Base-by-base conservation (phyloP, 78 protist genomes). In the Capsaspora owczarzaki region DNA sequence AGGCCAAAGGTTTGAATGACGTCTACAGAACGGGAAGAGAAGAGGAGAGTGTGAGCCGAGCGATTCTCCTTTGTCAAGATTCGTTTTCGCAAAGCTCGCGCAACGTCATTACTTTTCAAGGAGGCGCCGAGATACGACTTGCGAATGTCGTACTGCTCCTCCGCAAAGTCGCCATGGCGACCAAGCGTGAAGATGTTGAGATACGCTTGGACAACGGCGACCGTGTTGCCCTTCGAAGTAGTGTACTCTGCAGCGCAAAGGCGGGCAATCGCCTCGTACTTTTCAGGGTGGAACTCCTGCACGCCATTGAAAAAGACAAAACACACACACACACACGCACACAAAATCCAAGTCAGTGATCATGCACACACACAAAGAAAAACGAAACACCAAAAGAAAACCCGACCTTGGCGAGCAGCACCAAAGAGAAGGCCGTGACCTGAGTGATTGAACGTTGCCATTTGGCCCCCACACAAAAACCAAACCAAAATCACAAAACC, bases 201-300 rank as follows among this genome's bases (percentile, higher is more conserved):
- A 25, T 56, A 56, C 8, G 33, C 66, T 29, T 56, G 33, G 35
- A 56, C n/a, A 25, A 56, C 25, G 66, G 33, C 33, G 66, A 16
- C 66, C 66, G 66, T 56, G 66, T 56, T 29, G 66, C 66, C 66
- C 66, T 16, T 56, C 66, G n/a, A n/a, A n/a, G n/a, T n/a, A n/a
- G n/a, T n/a, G n/a, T 56, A 56, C 4, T 25, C 33, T 6, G 66
- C 4, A 10, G 66, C 12, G 66, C 12, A 29, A 16, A 25, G 10
- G 35, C n/a, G 20, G 35, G 33, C 66, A 12, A 56, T 16, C 4
- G 66, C 20, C 4, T 4, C 29, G 66, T 56, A 56, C 66, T 56
- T 56, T 56, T 56, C 66, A 2, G 66, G 66, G n/a, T 56, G 12
- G 14, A 25, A 56, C 66, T n/a, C n/a, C n/a, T n/a, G n/a, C n/a